phyloP scores from a whole-genome alignment of 2,329 filamentous ascomycete species.

The Sporothrix luriei region DNA sequence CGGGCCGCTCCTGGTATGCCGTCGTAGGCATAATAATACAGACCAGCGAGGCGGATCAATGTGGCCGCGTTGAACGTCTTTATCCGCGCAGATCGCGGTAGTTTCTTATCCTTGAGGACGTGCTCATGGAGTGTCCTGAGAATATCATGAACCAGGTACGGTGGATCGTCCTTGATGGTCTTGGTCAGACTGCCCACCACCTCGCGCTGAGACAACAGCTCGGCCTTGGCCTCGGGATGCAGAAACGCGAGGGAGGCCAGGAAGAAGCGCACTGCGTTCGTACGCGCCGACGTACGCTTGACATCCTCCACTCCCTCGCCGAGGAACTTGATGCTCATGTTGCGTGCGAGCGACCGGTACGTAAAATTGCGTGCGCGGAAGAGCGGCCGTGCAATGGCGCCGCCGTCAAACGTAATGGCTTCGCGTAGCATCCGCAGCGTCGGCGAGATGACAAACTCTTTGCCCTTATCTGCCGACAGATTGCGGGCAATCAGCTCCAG shows the following conservation, averaged over 20 bases:
- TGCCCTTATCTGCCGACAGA: constrained; percentile 76
- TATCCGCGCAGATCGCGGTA: constrained; percentile 74
- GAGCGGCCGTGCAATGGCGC: constrained; percentile 73
- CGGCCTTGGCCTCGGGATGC: constrained; percentile 73
- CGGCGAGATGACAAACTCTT: constrained; percentile 86
- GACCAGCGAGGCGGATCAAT: constrained; percentile 68
- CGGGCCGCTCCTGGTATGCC: constrained; percentile 60
- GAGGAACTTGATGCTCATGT: constrained; percentile 69
- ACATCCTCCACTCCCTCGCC: constrained; percentile 64
- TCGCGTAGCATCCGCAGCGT: constrained; percentile 84
- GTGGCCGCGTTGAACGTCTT: constrained; percentile 74
- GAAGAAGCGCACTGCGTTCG: constrained; percentile 80
- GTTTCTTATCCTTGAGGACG: constrained; percentile 72
- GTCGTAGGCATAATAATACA: constrained; percentile 66
- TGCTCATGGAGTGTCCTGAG: constrained; percentile 69
- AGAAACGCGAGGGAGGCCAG: constrained; percentile 78
- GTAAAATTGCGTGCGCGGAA: constrained; percentile 78
- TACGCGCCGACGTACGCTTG: constrained; percentile 75
- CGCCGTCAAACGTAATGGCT: constrained; percentile 82
- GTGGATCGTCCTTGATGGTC: constrained; percentile 74
- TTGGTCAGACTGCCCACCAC: constrained; percentile 72
- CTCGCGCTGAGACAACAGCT: constrained; percentile 77
- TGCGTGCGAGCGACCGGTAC: constrained; percentile 76
- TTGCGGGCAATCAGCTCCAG: constrained; percentile 78
- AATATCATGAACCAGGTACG: constrained; percentile 73